Conservation (phyloP, 2,329 filamentous ascomycete genomes). For the Trichophyton simii region DNA sequence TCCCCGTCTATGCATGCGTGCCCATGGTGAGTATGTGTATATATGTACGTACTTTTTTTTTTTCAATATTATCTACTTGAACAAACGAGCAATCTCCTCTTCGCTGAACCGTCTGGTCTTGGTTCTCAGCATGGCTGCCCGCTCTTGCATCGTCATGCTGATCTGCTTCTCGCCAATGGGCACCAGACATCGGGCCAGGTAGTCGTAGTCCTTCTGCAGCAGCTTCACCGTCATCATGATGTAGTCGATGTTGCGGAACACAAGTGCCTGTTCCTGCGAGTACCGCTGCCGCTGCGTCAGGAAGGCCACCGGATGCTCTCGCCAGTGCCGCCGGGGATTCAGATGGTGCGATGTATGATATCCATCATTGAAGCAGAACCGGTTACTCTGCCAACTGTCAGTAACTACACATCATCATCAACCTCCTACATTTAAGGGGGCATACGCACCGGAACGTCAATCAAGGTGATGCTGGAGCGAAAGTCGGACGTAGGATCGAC, state of each 20-base stretch:
- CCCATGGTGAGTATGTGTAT: too few relatives aligned
- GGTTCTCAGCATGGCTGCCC: slow-evolving; percentile 48
- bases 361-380: slow-evolving; percentile 71
- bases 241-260: slow-evolving; percentile 73
- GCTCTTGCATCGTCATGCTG: slow-evolving; percentile 50
- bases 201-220: slow-evolving; percentile 56
- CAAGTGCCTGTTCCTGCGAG: slow-evolving; percentile 53
- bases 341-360: slow-evolving; percentile 74
- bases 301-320: slow-evolving; percentile 64
- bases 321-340: slow-evolving; percentile 68
- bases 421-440: not conserved
- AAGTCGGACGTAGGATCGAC: slow-evolving; percentile 65
- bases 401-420: not conserved
- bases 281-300: slow-evolving; percentile 57
- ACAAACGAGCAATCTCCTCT: slow-evolving; percentile 42
- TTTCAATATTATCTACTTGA: slow-evolving; percentile 25
- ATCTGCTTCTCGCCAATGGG: slow-evolving; percentile 58
- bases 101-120: slow-evolving; percentile 56
- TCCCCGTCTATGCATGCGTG: not conserved
- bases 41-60: not conserved
- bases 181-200: slow-evolving; percentile 57
- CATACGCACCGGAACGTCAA: slow-evolving; percentile 59
- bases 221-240: slow-evolving; percentile 60
- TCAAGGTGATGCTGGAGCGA: slow-evolving; percentile 63
- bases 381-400: slow-evolving; percentile 50